Evolutionary conservation across 2,329 filamentous ascomycete species (phyloP).

Genomic region (Juglanconis juglandina): DNA sequence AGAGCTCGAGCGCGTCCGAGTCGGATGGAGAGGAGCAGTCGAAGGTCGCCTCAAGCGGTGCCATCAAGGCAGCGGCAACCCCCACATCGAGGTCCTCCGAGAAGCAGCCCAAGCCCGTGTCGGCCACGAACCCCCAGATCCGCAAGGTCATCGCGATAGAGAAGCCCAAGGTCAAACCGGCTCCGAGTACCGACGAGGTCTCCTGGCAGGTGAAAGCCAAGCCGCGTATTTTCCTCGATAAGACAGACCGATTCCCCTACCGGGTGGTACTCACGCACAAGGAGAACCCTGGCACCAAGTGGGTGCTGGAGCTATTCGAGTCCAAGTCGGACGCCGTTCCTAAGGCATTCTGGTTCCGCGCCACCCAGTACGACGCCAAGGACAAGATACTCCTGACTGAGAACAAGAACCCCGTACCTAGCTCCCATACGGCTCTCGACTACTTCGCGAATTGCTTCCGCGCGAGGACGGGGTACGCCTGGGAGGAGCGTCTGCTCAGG

Average conservation of each 20-base stretch:
- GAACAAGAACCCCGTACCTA: neutral
- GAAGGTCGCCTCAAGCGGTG: neutral
- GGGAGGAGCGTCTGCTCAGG: slow-evolving; percentile 51
- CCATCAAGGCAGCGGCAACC: too few relatives aligned
- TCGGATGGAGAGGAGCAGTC: too few relatives aligned
- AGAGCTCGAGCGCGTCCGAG: too few relatives aligned
- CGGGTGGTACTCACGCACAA: slow-evolving; percentile 52
- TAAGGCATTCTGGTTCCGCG: slow-evolving; percentile 58
- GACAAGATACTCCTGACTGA: slow-evolving; percentile 17
- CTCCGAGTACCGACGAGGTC: neutral
- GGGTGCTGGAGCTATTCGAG: slow-evolving; percentile 61
- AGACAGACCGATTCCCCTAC: slow-evolving; percentile 57
- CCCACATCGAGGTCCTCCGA: neutral
- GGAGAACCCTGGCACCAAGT: neutral
- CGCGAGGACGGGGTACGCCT: slow-evolving; percentile 54
- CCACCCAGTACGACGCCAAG: slow-evolving; percentile 44
- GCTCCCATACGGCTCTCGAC: slow-evolving; percentile 35
- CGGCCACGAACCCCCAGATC: neutral
- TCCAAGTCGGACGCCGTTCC: slow-evolving; percentile 50
- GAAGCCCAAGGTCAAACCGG: neutral
- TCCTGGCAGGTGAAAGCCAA: neutral
- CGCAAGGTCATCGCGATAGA: neutral
- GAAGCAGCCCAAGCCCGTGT: neutral
- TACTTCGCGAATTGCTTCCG: slow-evolving; percentile 57
- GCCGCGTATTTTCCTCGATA: slow-evolving; percentile 63